Evolutionary conservation across 768 basidiomycete genomes (phyloP), one percentile per base, ranked within the genome.

Genomic region (Mycena rebaudengoi): DNA sequence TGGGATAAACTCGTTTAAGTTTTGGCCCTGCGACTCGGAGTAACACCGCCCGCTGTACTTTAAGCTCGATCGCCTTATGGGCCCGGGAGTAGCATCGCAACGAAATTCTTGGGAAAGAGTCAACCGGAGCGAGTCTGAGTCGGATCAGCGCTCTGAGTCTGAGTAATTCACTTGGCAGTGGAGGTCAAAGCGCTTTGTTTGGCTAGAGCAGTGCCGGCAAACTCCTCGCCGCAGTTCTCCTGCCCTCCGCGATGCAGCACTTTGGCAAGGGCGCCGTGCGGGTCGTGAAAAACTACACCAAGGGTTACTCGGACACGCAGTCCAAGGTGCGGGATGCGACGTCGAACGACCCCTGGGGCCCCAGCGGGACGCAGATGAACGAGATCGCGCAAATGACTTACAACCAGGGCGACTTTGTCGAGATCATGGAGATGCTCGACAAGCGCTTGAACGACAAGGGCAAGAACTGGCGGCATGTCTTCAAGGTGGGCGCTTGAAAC

Each of bases 371-470:
- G 1, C 96, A 97, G 83, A 99, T 99, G 98, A 98, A 98, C 81
- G 97, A 98, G 80, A 88, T 99, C 68, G 97, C 97, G 0, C 95
- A 98, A 75, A 75, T 99, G 79, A 96, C 95, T 16, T 98, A 94
- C 77, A 98, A 98, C 79, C 97, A 98, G 96, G 91, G 89, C 62
- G 96, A 99, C 72, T 99, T 99, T 75, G 95, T 99, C 13, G 98
- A 99, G 80, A 94, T 99, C 72, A 98, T 99, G 95, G 98, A 99
- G 82, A 98, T 98, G 95, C 85, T 99, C 49, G 98, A 99, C 79
- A 99, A 99, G 79, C 89, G 98, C 52, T 81, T 99, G 65, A 96
- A 96, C 70, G 98, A 99, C 82, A 99, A 98, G 83, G 98, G 98
- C 35, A 99, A 99, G 88, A 98, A 99, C 72, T 99, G 98, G 98